Evolutionary conservation across 768 basidiomycete genomes (phyloP).

Genomic region (Termitomyces sp.): DNA sequence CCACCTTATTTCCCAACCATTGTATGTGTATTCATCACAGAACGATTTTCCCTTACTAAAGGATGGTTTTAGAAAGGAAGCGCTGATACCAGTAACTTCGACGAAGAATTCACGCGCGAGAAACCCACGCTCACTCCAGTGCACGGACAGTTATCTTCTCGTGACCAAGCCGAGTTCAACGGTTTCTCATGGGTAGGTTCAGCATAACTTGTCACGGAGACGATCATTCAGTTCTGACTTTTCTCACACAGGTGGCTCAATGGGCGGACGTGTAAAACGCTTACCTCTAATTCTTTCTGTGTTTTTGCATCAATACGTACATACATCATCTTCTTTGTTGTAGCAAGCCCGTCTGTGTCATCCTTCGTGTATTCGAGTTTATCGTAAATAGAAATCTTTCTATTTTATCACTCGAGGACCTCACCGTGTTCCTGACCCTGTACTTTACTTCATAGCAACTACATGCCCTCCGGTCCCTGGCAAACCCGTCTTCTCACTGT

Average conservation of each 20-base stretch:
- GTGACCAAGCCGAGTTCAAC: conserved; percentile 93
- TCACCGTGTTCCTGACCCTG: conserved; percentile 1
- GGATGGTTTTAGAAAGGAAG: conserved; percentile 56
- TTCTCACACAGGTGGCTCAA: conserved; percentile 32
- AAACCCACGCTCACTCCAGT: conserved; percentile 97
- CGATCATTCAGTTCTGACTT: neutral
- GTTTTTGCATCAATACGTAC: conserved; percentile 14
- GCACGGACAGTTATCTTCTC: conserved; percentile 83
- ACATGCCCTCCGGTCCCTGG: conserved; percentile 74
- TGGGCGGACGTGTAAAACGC: conserved; percentile 53
- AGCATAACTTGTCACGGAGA: neutral
- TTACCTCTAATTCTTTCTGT: conserved; percentile 19
- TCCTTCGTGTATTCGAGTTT: conserved; percentile 33
- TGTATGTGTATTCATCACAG: conserved; percentile 38
- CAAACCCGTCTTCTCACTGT: conserved; percentile 34
- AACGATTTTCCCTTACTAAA: neutral
- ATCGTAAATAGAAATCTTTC: conserved; percentile 16
- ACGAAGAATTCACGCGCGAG: conserved; percentile 95
- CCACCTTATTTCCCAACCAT: conserved; percentile 97
- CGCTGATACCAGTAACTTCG: conserved; percentile 90
- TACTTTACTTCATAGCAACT: conserved; percentile 28
- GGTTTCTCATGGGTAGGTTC: conserved; percentile 88
- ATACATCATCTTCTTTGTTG: conserved; percentile 16
- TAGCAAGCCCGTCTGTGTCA: conserved; percentile 11
- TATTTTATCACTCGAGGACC: conserved; percentile 8